Evolutionary conservation across 108 stramenopile genomes (phyloP).

Genomic region (Nannochloropsis salina): DNA sequence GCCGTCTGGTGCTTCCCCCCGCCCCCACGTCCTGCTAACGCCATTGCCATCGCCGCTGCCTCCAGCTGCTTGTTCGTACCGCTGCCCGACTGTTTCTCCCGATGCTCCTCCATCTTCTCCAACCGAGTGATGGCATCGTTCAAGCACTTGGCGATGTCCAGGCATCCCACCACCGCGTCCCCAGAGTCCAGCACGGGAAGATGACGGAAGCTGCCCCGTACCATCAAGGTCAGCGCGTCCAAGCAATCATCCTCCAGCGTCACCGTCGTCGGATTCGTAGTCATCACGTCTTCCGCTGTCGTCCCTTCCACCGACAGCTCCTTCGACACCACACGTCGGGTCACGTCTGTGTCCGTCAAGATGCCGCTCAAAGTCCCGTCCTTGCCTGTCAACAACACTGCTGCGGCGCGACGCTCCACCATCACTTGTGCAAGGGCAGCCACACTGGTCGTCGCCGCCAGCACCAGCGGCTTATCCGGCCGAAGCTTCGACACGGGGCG

Average conservation of each 20-base stretch:
- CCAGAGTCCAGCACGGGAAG: slow-evolving; percentile 47
- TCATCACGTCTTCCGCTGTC: slow-evolving; percentile 67
- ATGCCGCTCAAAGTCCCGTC: slow-evolving; percentile 42
- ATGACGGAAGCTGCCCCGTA: slow-evolving; percentile 73
- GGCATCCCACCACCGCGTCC: slow-evolving; percentile 72
- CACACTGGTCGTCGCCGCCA: slow-evolving; percentile 18
- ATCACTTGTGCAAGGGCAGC: slow-evolving; percentile 24
- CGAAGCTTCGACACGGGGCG: slow-evolving; percentile 29
- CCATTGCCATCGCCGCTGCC: neutral
- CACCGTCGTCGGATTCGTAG: slow-evolving; percentile 73
- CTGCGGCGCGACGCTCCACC: neutral
- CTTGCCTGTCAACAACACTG: neutral
- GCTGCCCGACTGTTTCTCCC: neutral
- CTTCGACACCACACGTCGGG: slow-evolving; percentile 61
- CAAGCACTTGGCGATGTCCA: slow-evolving; percentile 90
- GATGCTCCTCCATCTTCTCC: slow-evolving; percentile 63
- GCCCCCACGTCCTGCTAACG: slow-evolving; percentile 23
- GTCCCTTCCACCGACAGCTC: slow-evolving; percentile 60
- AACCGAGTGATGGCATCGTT: slow-evolving; percentile 84
- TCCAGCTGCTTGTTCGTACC: neutral
- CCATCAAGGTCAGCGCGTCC: slow-evolving; percentile 81
- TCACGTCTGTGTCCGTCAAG: slow-evolving; percentile 54
- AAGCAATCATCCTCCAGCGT: slow-evolving; percentile 67
- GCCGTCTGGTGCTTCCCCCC: slow-evolving; percentile 34
- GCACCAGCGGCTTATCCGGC: slow-evolving; percentile 25